Conservation (phyloP, 169 alveolate genomes). For the Hepatocystis sp. region DNA sequence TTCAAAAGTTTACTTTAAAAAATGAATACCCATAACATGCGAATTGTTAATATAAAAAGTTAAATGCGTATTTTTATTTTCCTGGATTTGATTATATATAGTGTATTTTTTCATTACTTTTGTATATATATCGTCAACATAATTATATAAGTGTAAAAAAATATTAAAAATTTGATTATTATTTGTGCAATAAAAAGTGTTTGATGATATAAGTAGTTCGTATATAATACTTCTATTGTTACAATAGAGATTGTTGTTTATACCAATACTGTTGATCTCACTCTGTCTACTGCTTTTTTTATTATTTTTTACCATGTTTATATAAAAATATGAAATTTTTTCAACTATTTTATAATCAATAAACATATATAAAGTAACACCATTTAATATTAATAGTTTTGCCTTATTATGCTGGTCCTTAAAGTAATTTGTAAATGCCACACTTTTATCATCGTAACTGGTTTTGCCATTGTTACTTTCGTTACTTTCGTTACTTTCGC, state of each 20-base stretch:
- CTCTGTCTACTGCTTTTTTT: not conserved
- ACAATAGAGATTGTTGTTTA: too few relatives aligned
- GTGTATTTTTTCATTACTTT: not conserved
- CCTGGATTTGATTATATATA: not conserved
- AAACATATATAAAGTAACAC: slow-evolving; percentile 2
- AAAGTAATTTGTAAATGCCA: too few relatives aligned
- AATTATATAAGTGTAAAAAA: slow-evolving; percentile 34
- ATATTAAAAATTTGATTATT: slow-evolving; percentile 10
- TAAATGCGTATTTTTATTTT: slow-evolving; percentile 7
- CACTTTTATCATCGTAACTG: too few relatives aligned
- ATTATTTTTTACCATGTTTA: not conserved
- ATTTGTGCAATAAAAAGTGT: slow-evolving; percentile 16
- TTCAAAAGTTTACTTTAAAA: slow-evolving; percentile 24
- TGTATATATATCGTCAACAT: slow-evolving; percentile 30
- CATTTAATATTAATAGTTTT: too few relatives aligned
- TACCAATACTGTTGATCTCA: too few relatives aligned
- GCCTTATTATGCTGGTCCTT: too few relatives aligned
- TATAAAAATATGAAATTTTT: slow-evolving; percentile 14
- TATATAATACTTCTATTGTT: slow-evolving; percentile 28
- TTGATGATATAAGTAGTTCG: slow-evolving; percentile 22
- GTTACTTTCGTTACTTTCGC: not conserved
- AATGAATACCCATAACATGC: slow-evolving; percentile 8
- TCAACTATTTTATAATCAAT: slow-evolving; percentile 18
- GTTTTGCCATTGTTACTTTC: too few relatives aligned
- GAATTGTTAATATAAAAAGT: slow-evolving; percentile 23